Conservation (phyloP, 768 basidiomycete genomes). For the Melanogaster broomeanus region DNA sequence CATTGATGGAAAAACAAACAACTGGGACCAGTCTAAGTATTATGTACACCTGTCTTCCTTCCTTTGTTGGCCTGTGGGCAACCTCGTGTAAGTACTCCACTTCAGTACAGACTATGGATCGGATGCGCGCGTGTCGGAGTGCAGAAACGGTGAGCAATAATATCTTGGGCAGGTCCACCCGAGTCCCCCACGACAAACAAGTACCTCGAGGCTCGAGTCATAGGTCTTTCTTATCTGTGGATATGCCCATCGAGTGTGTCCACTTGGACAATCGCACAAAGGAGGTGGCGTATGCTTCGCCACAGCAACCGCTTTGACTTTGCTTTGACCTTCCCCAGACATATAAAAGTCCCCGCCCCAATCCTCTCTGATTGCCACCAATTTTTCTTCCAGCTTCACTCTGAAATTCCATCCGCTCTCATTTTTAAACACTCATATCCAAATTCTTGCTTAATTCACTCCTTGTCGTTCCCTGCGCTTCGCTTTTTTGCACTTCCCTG, state of each 20-base stretch:
- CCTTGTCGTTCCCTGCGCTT: not conserved
- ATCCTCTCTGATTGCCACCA: not conserved
- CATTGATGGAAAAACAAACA: too few species aligned
- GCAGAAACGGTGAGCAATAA: not conserved
- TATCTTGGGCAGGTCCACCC: not conserved
- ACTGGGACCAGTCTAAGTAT: too few species aligned
- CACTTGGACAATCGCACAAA: not conserved
- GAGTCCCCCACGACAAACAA: not conserved
- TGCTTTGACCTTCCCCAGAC: too few species aligned
- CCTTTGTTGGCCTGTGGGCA: not conserved
- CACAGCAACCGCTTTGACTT: slow-evolving; percentile 10
- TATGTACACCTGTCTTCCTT: not conserved
- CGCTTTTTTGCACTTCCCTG: not conserved
- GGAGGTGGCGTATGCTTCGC: not conserved
- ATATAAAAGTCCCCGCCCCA: slow-evolving; percentile 9
- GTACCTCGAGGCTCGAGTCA: too few species aligned
- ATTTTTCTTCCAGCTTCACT: not conserved
- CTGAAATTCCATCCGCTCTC: too few species aligned
- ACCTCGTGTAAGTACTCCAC: not conserved
- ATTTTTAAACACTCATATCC: not conserved
- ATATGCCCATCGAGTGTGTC: too few species aligned
- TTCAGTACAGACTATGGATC: not conserved
- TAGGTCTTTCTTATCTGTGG: too few species aligned
- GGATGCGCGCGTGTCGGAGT: not conserved
- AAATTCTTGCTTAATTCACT: not conserved